These are phyloP conservation scores for Zea mays DNA, from an alignment of 176 grass and related monocot genomes.

Conservation along the genomic window DNA sequence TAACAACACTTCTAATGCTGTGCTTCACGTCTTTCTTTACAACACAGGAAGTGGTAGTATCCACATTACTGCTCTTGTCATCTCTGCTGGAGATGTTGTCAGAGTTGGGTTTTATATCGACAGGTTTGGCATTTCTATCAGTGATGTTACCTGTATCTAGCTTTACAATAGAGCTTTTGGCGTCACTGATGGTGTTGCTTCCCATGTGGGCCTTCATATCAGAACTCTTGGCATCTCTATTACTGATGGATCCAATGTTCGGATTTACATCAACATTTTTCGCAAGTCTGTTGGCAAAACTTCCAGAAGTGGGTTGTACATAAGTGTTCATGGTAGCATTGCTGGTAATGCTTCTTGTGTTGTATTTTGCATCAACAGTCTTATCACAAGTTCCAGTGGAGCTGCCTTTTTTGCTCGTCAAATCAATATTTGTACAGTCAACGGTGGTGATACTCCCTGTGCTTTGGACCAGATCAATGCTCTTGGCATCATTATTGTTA, in stretches of 20 bases:
- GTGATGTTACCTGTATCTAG: slow-evolving; percentile 18
- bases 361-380: slow-evolving; percentile 32
- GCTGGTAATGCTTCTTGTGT: slow-evolving; percentile 12
- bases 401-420: slow-evolving; percentile 9
- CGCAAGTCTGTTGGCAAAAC: slow-evolving; percentile 25
- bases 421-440: slow-evolving; percentile 40
- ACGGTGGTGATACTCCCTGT: slow-evolving; percentile 21
- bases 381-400: slow-evolving; percentile 31
- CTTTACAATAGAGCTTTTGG: slow-evolving; percentile 4
- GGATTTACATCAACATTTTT: slow-evolving; percentile 37
- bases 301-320: slow-evolving; percentile 21
- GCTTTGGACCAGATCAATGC: neutral
- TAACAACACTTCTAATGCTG: slow-evolving; percentile 49
- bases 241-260: slow-evolving; percentile 12
- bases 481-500: slow-evolving; percentile 27
- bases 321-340: slow-evolving; percentile 10
- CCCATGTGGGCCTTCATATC: slow-evolving; percentile 16
- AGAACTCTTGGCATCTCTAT: slow-evolving; percentile 13
- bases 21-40: slow-evolving; percentile 43
- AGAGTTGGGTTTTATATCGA: slow-evolving; percentile 31
- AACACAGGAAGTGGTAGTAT: slow-evolving; percentile 6
- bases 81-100: slow-evolving; percentile 31
- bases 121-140: slow-evolving; percentile 29
- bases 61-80: slow-evolving; percentile 31
- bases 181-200: neutral